phyloP scores from a whole-genome alignment of 352 stramenopile genomes.

The Lagenidium sp. region DNA sequence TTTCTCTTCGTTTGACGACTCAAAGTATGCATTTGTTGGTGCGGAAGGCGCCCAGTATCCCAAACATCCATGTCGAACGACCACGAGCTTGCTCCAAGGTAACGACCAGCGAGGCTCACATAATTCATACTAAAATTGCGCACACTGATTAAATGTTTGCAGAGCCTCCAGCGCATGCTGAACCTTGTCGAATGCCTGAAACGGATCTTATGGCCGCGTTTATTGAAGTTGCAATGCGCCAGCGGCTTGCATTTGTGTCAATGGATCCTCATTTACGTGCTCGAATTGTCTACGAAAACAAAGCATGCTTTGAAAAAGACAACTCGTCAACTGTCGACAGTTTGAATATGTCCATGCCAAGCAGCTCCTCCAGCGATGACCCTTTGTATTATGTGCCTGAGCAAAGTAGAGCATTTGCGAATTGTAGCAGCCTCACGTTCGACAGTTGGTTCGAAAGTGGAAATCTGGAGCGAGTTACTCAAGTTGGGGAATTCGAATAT shows the following conservation, averaged over 20 bases:
- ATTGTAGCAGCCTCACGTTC: too few relatives aligned
- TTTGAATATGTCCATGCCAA: too few relatives aligned
- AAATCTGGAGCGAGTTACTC: slow-evolving; percentile 82
- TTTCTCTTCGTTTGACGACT: slow-evolving; percentile 18
- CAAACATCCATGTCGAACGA: slow-evolving; percentile 13
- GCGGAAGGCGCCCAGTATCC: slow-evolving; percentile 18
- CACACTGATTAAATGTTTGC: too few relatives aligned
- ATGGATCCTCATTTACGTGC: slow-evolving; percentile 24
- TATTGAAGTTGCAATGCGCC: slow-evolving; percentile 15
- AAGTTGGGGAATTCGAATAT: slow-evolving; percentile 82
- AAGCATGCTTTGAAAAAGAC: too few relatives aligned
- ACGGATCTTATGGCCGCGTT: slow-evolving; percentile 7
- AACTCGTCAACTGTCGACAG: too few relatives aligned
- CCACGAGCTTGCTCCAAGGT: not conserved
- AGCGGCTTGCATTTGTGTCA: slow-evolving; percentile 24
- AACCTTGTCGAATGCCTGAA: slow-evolving; percentile 14
- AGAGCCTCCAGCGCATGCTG: slow-evolving; percentile 4
- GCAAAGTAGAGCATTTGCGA: too few relatives aligned
- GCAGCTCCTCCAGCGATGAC: too few relatives aligned
- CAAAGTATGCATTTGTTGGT: slow-evolving; percentile 19
- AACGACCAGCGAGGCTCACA: not conserved
- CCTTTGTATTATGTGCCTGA: too few relatives aligned
- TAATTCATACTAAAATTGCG: too few relatives aligned
- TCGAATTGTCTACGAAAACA: slow-evolving; percentile 47
- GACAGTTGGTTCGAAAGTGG: slow-evolving; percentile 91